Conservation (phyloP, 2,329 filamentous ascomycete species). For the Bipolaris zeicola region DNA sequence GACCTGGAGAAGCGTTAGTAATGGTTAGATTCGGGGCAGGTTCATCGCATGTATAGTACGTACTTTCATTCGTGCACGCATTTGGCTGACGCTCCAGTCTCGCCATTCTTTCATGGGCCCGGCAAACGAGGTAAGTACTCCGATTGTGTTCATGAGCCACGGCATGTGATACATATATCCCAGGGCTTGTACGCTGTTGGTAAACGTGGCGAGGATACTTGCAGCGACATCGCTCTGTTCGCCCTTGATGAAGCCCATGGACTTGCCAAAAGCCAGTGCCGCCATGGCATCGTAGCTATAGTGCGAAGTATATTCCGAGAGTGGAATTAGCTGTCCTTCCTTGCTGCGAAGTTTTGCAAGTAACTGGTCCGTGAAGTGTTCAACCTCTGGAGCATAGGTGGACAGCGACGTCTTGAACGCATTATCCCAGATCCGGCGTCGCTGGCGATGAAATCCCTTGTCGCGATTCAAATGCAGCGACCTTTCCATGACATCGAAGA, state of each 20-base stretch:
- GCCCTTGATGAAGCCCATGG: constrained; percentile 49
- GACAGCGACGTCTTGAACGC: constrained; percentile 35
- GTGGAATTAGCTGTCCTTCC: constrained; percentile 41
- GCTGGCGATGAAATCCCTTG: constrained; percentile 30
- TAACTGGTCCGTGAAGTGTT: constrained; percentile 31
- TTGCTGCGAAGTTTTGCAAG: constrained; percentile 22
- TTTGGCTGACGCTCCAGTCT: constrained; percentile 32
- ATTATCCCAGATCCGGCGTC: constrained; percentile 39
- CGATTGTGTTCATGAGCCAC: constrained; percentile 37
- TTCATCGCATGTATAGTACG: background rate
- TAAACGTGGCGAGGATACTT: constrained; percentile 42
- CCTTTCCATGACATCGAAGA: constrained; percentile 30
- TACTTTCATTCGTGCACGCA: constrained; percentile 31
- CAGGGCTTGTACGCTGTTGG: constrained; percentile 26
- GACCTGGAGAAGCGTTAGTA: constrained; percentile 12
- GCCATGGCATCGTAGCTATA: constrained; percentile 56
- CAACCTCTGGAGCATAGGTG: constrained; percentile 27
- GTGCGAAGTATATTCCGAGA: constrained; percentile 50
- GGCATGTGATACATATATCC: constrained; percentile 35
- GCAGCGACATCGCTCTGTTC: constrained; percentile 32
- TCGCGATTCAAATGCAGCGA: constrained; percentile 37
- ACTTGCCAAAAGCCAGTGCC: constrained; percentile 51
- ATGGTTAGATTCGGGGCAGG: background rate
- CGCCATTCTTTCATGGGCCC: constrained; percentile 36
- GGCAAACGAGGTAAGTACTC: constrained; percentile 22